A percentile compares a stretch with the other conserved stretches of the same genome.
phyloP scores from a whole-genome alignment of 176 grass and related monocot genomes.

The Oryza rufipogon region DNA sequence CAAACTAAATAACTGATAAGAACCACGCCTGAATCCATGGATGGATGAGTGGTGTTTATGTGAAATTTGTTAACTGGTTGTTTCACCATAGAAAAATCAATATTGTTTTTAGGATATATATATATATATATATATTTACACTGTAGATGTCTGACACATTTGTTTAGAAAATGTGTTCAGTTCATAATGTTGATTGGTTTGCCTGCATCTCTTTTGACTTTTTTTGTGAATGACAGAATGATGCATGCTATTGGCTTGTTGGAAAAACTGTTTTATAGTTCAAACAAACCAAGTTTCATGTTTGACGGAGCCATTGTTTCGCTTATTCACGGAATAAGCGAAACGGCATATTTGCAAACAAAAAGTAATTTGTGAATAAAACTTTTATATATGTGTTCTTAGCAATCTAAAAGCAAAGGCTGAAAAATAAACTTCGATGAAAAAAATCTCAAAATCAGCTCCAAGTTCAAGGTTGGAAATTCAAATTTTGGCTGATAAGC shows the following conservation, averaged over 20 bases:
- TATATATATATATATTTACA: not conserved
- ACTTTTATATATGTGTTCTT: too few species aligned
- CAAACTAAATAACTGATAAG: not conserved
- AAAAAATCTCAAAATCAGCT: too few species aligned
- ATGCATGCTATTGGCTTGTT: not conserved
- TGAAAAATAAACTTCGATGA: too few species aligned
- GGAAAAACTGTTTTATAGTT: not conserved
- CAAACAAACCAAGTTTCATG: not conserved
- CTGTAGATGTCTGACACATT: not conserved
- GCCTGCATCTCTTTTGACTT: slow-evolving; percentile 17
- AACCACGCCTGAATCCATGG: not conserved
- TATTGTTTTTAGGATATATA: not conserved
- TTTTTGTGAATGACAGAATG: slow-evolving; percentile 11
- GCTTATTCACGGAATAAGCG: too few species aligned
- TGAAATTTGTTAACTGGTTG: not conserved
- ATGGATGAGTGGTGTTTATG: slow-evolving; percentile 1
- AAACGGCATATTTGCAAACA: too few species aligned
- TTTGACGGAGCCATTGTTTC: not conserved
- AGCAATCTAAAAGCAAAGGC: too few species aligned
- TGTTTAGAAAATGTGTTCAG: slow-evolving; percentile 24
- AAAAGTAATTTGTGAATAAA: too few species aligned
- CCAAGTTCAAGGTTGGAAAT: too few species aligned
- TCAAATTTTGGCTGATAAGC: too few species aligned
- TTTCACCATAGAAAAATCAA: not conserved
- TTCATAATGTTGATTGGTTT: not conserved